Conservation (phyloP, 139 green algal genomes). For the Tetradesmus obliquus region DNA sequence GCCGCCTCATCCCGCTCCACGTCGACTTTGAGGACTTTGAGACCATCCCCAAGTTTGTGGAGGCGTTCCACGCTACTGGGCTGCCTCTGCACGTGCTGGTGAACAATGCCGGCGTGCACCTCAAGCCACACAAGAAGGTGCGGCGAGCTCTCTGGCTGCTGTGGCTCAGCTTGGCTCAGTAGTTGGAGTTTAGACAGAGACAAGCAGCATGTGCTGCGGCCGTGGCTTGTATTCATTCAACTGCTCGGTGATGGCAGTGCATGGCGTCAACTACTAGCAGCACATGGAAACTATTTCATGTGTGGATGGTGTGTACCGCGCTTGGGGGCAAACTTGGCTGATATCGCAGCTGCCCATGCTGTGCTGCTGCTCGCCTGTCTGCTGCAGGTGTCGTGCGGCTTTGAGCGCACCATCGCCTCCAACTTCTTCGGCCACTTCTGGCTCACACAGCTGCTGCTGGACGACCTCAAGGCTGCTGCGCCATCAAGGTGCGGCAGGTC, state of each 20-base stretch:
- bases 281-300: no score
- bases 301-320: no score
- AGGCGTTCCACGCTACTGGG: background rate
- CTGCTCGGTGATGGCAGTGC: no score
- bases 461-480: conserved; percentile 25
- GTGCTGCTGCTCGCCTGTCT: background rate
- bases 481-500: conserved; percentile 17
- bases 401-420: conserved; percentile 40
- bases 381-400: conserved; percentile 17
- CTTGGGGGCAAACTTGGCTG: no score
- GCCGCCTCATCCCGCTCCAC: background rate
- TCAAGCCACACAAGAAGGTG: conserved; percentile 29
- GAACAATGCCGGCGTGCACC: conserved; percentile 35
- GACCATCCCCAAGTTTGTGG: conserved; percentile 14
- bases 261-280: no score
- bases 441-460: conserved; percentile 34
- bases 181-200: no score
- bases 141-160: background rate
- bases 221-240: no score
- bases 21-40: conserved; percentile 41
- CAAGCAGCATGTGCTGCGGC: no score
- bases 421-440: conserved; percentile 38
- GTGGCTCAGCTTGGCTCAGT: no score
- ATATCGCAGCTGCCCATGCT: background rate
- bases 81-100: conserved; percentile 43